Evolutionary conservation across 2,329 filamentous ascomycete species (phyloP).

Genomic region (Aspergillus hiratsukae): DNA sequence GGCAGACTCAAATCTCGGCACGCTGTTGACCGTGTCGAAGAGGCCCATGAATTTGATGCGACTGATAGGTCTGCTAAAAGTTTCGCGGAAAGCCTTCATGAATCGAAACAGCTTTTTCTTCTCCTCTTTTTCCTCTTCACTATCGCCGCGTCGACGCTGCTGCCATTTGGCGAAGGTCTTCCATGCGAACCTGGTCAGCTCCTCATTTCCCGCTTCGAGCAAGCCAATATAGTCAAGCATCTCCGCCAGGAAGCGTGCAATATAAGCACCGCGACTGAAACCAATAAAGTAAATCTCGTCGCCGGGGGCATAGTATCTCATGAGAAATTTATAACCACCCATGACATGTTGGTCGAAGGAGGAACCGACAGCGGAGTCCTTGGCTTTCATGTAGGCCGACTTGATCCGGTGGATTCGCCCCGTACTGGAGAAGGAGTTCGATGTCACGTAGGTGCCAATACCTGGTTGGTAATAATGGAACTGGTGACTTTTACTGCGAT

Average conservation of each 20-base stretch:
- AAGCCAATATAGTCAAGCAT: conserved; percentile 82
- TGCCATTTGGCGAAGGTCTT: conserved; percentile 48
- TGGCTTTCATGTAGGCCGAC: conserved; percentile 35
- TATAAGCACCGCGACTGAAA: conserved; percentile 69
- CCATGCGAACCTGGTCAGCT: conserved; percentile 81
- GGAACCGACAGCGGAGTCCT: conserved; percentile 71
- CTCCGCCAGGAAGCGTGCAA: conserved; percentile 71
- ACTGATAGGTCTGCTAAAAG: conserved; percentile 69
- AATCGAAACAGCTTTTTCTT: conserved; percentile 60
- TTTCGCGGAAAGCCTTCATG: conserved; percentile 75
- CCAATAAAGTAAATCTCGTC: conserved; percentile 67
- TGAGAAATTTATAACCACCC: conserved; percentile 74
- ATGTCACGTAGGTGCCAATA: conserved; percentile 43
- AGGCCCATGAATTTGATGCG: conserved; percentile 71
- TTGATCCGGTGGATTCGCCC: conserved; percentile 51
- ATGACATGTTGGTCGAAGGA: conserved; percentile 81
- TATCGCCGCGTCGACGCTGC: conserved; percentile 25
- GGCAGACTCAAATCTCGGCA: conserved; percentile 67
- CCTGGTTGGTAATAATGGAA: conserved; percentile 44
- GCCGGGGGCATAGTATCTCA: conserved; percentile 63
- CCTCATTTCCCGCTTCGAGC: conserved; percentile 75
- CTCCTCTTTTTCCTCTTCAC: conserved; percentile 21
- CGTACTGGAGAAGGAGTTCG: conserved; percentile 26
- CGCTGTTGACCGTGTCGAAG: conserved; percentile 78
- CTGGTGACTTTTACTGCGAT: conserved; percentile 36